These are phyloP conservation scores for Toxoplasma gondii DNA, from an alignment of 169 alveolate species.

Conservation along the genomic window DNA sequence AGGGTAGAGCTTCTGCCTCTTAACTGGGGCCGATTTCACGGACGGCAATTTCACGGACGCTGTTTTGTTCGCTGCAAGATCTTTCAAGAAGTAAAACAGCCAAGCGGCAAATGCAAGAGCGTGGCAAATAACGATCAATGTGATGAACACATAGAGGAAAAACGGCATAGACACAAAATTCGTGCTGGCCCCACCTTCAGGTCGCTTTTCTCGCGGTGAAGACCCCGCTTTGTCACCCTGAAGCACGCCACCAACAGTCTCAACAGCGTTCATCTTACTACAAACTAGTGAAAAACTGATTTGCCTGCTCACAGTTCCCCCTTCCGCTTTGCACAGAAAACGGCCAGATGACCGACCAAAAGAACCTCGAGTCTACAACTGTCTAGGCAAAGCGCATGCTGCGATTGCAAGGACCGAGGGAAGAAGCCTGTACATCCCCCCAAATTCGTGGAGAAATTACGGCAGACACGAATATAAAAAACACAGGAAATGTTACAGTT, in stretches of 20 bases:
- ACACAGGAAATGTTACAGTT: no score
- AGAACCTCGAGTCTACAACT: no score
- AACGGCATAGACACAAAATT: background rate
- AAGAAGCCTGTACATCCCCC: no score
- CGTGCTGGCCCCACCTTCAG: background rate
- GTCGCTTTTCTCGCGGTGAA: background rate
- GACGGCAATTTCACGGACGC: background rate
- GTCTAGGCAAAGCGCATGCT: no score
- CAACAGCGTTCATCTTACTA: background rate
- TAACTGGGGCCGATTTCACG: background rate
- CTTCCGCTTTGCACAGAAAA: no score
- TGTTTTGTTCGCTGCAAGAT: constrained; percentile 36
- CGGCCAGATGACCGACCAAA: no score
- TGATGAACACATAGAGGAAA: background rate
- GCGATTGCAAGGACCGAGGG: no score
- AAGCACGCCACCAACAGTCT: background rate
- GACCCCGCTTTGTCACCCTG: background rate
- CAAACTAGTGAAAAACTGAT: no score
- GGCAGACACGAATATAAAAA: no score
- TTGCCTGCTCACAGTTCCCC: background rate
- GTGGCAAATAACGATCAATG: background rate
- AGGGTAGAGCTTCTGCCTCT: background rate
- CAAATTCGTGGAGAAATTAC: no score
- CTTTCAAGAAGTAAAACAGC: constrained; percentile 49
- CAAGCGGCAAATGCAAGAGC: constrained; percentile 46